These are phyloP conservation scores for Setaria italica DNA, from an alignment of 202 grass and related monocot species.

Conservation along the genomic window DNA sequence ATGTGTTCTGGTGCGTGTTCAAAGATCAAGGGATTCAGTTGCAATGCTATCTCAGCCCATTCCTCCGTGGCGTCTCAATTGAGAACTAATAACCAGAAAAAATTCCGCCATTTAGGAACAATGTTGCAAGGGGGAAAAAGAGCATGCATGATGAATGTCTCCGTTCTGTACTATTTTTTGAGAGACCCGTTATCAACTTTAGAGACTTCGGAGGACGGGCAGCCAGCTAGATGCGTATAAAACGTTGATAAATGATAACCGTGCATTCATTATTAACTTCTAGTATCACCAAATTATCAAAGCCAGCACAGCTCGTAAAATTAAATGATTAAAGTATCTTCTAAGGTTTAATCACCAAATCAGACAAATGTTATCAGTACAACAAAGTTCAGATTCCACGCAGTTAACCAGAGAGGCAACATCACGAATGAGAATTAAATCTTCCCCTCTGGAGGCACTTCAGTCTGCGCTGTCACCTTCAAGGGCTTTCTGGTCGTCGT, in stretches of 20 bases:
- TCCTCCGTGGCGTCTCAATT: too few species aligned
- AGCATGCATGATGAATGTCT: not conserved
- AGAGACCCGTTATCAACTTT: too few species aligned
- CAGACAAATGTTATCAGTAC: constrained; percentile 24
- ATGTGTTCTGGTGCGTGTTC: not conserved
- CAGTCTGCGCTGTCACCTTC: constrained; percentile 23
- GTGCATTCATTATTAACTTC: too few species aligned
- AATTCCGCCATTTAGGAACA: not conserved
- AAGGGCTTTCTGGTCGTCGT: constrained; percentile 23
- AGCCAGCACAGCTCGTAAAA: not conserved
- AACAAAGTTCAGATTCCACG: not conserved
- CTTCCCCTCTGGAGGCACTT: not conserved
- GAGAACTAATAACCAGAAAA: not conserved
- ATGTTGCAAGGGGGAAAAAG: too few species aligned
- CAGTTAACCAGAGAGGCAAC: not conserved
- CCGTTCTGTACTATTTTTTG: not conserved
- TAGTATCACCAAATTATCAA: not conserved
- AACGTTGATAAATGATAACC: not conserved
- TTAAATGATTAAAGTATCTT: not conserved
- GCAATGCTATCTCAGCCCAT: not conserved
- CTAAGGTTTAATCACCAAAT: constrained; percentile 10
- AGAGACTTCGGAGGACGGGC: not conserved
- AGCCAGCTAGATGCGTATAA: not conserved
- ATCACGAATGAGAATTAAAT: not conserved
- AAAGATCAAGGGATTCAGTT: not conserved